Percentiles rank a stretch among this genome's conserved stretches.
These are phyloP conservation scores for Fusarium miscanthi DNA, from an alignment of 2,329 filamentous ascomycete species.

Conservation along the genomic window DNA sequence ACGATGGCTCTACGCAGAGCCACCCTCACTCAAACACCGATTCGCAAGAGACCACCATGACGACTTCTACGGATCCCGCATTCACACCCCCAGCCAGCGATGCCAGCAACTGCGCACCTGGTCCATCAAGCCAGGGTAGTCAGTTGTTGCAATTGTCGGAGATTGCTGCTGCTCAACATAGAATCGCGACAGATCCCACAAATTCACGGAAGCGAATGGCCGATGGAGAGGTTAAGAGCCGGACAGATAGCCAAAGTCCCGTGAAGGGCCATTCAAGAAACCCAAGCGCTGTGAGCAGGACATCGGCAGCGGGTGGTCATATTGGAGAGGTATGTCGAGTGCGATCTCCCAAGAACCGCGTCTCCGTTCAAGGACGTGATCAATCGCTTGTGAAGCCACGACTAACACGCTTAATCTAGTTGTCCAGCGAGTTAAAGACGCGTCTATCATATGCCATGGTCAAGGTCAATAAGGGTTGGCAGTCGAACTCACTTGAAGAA, in stretches of 20 bases:
- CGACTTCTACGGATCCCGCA: slow-evolving; percentile 39
- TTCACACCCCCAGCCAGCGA: slow-evolving; percentile 44
- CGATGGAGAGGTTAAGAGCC: slow-evolving; percentile 76
- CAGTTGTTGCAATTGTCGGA: slow-evolving; percentile 69
- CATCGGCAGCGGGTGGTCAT: slow-evolving; percentile 71
- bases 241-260: slow-evolving; percentile 57
- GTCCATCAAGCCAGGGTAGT: slow-evolving; percentile 59
- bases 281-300: slow-evolving; percentile 73
- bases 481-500: slow-evolving; percentile 80
- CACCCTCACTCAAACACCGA: slow-evolving; percentile 40
- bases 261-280: slow-evolving; percentile 74
- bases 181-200: slow-evolving; percentile 53
- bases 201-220: slow-evolving; percentile 78
- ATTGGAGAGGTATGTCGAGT: slow-evolving; percentile 77
- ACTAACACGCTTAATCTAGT: slow-evolving; percentile 56
- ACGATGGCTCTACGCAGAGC: slow-evolving; percentile 44
- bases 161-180: slow-evolving; percentile 65
- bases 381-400: background rate
- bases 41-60: slow-evolving; percentile 43
- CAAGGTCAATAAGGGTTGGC: slow-evolving; percentile 92
- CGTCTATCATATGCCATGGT: slow-evolving; percentile 93
- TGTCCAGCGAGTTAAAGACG: slow-evolving; percentile 82
- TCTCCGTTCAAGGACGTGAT: background rate
- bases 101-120: slow-evolving; percentile 35
- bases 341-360: background rate